Conservation (phyloP, 2,329 filamentous ascomycete genomes). For the Penicillium sp. region DNA sequence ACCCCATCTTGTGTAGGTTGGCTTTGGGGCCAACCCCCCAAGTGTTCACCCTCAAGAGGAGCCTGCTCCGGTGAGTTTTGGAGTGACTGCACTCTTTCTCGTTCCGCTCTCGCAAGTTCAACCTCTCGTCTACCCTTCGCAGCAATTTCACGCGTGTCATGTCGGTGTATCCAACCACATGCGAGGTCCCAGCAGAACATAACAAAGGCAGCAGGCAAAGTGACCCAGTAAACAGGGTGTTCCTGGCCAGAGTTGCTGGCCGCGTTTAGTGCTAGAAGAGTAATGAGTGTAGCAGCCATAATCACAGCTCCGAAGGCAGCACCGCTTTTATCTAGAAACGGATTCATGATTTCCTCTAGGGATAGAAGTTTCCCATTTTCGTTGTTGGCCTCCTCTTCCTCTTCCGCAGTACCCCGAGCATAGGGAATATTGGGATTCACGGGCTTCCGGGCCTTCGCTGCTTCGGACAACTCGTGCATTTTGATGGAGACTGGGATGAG, state of each 20-base stretch:
- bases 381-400: slow-evolving; percentile 50
- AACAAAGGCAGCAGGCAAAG: slow-evolving; percentile 65
- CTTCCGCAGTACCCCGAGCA: slow-evolving; percentile 56
- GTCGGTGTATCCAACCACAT: slow-evolving; percentile 63
- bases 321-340: slow-evolving; percentile 67
- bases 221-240: slow-evolving; percentile 66
- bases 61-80: slow-evolving; percentile 5
- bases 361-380: slow-evolving; percentile 59
- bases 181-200: slow-evolving; percentile 68
- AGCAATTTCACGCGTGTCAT: slow-evolving; percentile 65
- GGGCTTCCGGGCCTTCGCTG: slow-evolving; percentile 55
- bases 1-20: not conserved
- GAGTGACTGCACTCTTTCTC: slow-evolving; percentile 15
- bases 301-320: slow-evolving; percentile 64
- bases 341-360: slow-evolving; percentile 73
- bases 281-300: slow-evolving; percentile 67
- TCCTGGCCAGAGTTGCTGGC: slow-evolving; percentile 52
- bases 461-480: slow-evolving; percentile 66
- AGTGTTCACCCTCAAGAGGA: not conserved
- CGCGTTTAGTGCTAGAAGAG: slow-evolving; percentile 66
- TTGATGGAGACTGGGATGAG: slow-evolving; percentile 67
- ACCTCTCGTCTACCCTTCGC: slow-evolving; percentile 54
- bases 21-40: not conserved
- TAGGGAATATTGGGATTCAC: slow-evolving; percentile 73
- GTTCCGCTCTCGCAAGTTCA: slow-evolving; percentile 45